Percentiles rank a stretch among this genome's conserved stretches.
Evolutionary conservation across 768 basidiomycete genomes (phyloP).

Genomic region (Amanita polypyramis): DNA sequence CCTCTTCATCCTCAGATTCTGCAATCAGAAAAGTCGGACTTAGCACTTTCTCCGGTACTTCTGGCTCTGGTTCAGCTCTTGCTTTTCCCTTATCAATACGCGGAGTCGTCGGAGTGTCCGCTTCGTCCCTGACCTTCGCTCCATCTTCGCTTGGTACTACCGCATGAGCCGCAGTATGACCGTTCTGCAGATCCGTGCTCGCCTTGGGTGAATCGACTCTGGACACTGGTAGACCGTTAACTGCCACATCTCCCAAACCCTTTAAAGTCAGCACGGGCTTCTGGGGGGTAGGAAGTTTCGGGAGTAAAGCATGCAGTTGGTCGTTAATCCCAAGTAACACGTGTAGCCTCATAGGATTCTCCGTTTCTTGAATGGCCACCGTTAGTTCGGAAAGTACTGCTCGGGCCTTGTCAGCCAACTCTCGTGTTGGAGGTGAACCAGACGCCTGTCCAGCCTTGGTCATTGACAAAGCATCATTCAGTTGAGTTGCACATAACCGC

Average conservation of each 20-base stretch:
- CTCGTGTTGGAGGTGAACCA: conserved; percentile 17
- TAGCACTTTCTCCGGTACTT: conserved; percentile 60
- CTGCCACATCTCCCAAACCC: conserved; percentile 30
- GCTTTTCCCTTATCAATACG: conserved; percentile 73
- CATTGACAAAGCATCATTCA: conserved; percentile 21
- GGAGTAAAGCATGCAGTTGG: conserved; percentile 46
- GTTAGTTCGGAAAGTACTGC: conserved; percentile 43
- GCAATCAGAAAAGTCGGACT: conserved; percentile 47
- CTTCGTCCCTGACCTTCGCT: conserved; percentile 1
- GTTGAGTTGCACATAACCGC: conserved; percentile 26
- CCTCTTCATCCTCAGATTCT: conserved; percentile 41
- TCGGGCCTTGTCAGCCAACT: conserved; percentile 36
- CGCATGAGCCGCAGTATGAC: not conserved
- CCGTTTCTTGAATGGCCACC: conserved; percentile 40
- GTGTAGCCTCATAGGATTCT: conserved; percentile 51
- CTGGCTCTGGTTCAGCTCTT: conserved; percentile 56
- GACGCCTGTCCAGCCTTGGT: conserved; percentile 7
- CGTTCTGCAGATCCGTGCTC: conserved; percentile 8
- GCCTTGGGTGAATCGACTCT: not conserved
- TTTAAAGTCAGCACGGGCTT: conserved; percentile 30
- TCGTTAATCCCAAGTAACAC: conserved; percentile 69
- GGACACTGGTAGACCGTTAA: conserved; percentile 14
- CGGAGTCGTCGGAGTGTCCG: conserved; percentile 40
- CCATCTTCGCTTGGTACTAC: conserved; percentile 4
- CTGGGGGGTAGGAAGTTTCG: conserved; percentile 29